Evolutionary conservation across 2,329 filamentous ascomycete species (phyloP).

Genomic region (Cladosporium colombiae): DNA sequence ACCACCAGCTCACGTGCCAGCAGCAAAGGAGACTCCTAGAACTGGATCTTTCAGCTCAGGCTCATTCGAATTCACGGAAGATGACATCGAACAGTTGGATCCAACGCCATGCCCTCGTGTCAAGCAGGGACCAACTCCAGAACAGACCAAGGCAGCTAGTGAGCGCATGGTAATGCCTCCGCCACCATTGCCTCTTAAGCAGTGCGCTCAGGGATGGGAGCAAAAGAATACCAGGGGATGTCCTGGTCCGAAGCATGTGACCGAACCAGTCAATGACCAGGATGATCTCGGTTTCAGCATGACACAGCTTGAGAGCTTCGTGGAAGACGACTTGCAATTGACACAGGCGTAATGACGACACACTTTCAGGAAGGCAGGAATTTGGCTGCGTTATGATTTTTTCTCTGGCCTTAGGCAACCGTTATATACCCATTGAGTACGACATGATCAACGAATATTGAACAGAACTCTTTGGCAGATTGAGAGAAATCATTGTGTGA

Average conservation of each 20-base stretch:
- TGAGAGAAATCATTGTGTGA: not conserved
- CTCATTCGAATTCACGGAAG: slow-evolving; percentile 43
- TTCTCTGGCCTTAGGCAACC: not conserved
- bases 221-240: no score
- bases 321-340: slow-evolving; percentile 39
- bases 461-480: not conserved
- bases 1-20: not conserved
- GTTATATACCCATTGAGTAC: not conserved
- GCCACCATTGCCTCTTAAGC: slow-evolving; percentile 20
- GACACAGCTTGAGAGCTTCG: slow-evolving; percentile 37
- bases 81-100: slow-evolving; percentile 43
- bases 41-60: slow-evolving; percentile 40
- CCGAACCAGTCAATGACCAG: not conserved
- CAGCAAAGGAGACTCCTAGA: not conserved
- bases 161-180: slow-evolving; percentile 24
- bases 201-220: not conserved
- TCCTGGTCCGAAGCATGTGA: not conserved
- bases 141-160: slow-evolving; percentile 9
- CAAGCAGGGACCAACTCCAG: not conserved
- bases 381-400: not conserved
- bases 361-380: not conserved
- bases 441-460: not conserved
- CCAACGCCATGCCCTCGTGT: slow-evolving; percentile 13
- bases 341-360: slow-evolving; percentile 29
- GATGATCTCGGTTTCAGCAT: slow-evolving; percentile 30